Conservation (phyloP, 345 rosid genomes). For the Salix dunnii region DNA sequence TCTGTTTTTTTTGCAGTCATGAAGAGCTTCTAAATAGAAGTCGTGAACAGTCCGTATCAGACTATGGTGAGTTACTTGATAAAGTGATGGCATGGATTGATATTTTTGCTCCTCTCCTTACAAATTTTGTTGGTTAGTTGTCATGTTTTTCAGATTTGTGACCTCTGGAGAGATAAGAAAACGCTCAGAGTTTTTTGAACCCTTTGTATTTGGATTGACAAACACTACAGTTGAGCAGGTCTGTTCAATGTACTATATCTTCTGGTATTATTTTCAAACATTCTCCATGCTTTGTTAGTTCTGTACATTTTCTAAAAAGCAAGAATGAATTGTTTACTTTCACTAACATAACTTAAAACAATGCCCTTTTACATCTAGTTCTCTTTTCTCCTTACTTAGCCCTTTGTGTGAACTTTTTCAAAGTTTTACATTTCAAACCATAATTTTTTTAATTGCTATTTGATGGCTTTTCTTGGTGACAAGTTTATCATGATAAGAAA, state of each 20-base stretch:
- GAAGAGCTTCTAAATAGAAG: constrained; percentile 79
- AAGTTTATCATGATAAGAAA: not conserved
- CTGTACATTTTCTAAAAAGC: not conserved
- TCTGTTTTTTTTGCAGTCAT: constrained; percentile 42
- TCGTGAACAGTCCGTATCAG: constrained; percentile 85
- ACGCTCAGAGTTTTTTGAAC: constrained; percentile 86
- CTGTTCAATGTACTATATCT: constrained; percentile 16
- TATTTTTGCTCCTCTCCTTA: constrained; percentile 30
- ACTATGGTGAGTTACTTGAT: constrained; percentile 62
- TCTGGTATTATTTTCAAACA: not conserved
- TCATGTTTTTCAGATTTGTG: constrained; percentile 99
- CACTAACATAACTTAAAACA: not conserved
- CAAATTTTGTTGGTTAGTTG: constrained; percentile 63
- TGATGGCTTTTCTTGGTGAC: not conserved
- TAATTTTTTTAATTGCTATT: not conserved
- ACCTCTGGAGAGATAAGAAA: constrained; percentile 90
- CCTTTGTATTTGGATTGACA: constrained; percentile 78
- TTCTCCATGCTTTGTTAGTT: constrained; percentile 7
- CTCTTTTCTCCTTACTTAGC: not conserved
- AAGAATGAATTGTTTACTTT: not conserved
- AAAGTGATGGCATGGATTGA: constrained; percentile 13
- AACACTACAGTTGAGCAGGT: constrained; percentile 95
- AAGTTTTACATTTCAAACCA: not conserved
- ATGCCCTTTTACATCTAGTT: not conserved
- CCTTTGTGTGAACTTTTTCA: not conserved